Conservation (phyloP, 192 early-diverging fungal species). For the Jimgerdemannia lactiflua region DNA sequence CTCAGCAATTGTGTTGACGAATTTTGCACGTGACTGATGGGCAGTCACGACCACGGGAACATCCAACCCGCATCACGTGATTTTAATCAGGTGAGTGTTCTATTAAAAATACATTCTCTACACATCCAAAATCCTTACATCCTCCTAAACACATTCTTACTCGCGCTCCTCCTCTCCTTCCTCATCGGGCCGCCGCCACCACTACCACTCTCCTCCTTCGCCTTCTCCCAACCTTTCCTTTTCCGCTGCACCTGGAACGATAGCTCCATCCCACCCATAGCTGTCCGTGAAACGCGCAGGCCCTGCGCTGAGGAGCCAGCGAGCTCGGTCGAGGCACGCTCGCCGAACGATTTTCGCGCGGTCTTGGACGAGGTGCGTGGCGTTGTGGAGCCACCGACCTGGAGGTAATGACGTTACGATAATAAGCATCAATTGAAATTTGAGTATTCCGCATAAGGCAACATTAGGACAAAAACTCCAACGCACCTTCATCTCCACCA, state of each 20-base stretch:
- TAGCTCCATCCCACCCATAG: slow-evolving; percentile 1
- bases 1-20: not conserved
- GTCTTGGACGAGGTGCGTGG: not conserved
- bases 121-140: not conserved
- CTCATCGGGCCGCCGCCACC: not conserved
- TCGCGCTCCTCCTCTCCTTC: slow-evolving; percentile 1
- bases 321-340: not conserved
- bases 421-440: not conserved
- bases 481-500: slow-evolving; percentile 9
- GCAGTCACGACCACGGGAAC: too few relatives aligned
- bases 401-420: not conserved
- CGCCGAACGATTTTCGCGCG: slow-evolving; percentile 14
- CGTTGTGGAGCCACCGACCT: not conserved
- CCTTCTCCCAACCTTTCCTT: slow-evolving; percentile 5
- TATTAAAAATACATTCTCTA: too few relatives aligned
- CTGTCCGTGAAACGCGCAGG: slow-evolving; percentile 1
- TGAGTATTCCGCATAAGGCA: not conserved
- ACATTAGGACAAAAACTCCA: not conserved
- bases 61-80: too few relatives aligned
- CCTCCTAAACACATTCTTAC: not conserved
- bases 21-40: too few relatives aligned
- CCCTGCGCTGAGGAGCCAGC: not conserved
- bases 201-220: not conserved
- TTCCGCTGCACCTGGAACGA: not conserved
- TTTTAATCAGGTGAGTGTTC: too few relatives aligned